Evolutionary conservation across 441 rosid species (phyloP), one percentile per base, ranked within the genome.

Genomic region (Populus trichocarpa): DNA sequence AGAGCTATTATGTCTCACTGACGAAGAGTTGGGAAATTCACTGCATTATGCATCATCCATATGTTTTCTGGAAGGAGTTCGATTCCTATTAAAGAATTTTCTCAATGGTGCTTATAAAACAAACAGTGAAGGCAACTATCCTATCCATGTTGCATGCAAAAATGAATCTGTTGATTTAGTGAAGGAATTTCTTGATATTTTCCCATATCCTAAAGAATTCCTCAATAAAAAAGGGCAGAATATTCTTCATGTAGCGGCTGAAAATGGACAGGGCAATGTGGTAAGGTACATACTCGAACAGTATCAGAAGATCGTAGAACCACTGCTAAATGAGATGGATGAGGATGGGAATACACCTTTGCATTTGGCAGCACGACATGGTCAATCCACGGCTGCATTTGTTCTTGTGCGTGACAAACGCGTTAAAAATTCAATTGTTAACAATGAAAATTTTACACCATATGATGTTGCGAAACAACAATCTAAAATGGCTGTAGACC

Each of bases 291-390:
- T 79, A 40, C 64, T 83, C 3, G 12, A 16, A 33, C 1, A 46
- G 0, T 6, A 46, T 13, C 14, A 46, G 53, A 33, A 18, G 10
- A 22, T 36, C 2, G 0, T 50, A 4, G 64, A 14, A 6, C 59
- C 23, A 23, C 77, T 81, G 6, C 33, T 77, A 26, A 84, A 85
- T 67, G 65, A 72, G 25, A 76, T 20, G 50, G 90, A 82, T 22
- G 8, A 9, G 4, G n/a, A 77, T 50, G 90, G 87, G 64, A 85
- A 85, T n/a, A 78, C 88, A 3, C 82, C 87, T 11, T 66, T 87
- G 64, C 85, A 85, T 80, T 73, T 87, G 59, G 88, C 89, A 4
- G 68, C 84, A 46, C 53, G 14, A 4, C 53, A 46, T 12, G 53
- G 53, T 13, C 53, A 46, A 46, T 46, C 53, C 53, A 46, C 1